phyloP scores from a whole-genome alignment of 1,139 yeast species.

The Yamadazyma buinensis region DNA sequence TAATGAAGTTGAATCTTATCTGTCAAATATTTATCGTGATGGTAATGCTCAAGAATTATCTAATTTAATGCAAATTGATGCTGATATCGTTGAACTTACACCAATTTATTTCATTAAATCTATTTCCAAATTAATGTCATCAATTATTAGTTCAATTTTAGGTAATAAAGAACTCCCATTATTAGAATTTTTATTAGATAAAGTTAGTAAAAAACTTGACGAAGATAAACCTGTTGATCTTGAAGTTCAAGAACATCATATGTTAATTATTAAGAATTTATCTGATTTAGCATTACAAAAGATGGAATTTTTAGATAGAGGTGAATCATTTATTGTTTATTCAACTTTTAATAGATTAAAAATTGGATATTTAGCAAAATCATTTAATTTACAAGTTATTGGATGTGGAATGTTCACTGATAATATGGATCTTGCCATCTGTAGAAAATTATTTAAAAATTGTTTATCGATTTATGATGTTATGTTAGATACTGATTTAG shows the following conservation, averaged over 20 bases:
- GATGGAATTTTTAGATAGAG: conserved; percentile 42
- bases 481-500: conserved; percentile 44
- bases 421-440: conserved; percentile 30
- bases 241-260: conserved; percentile 22
- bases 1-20: conserved; percentile 34
- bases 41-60: conserved; percentile 19
- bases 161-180: conserved; percentile 22
- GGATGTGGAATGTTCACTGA: conserved; percentile 44
- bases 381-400: conserved; percentile 37
- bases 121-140: conserved; percentile 36
- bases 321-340: conserved; percentile 43
- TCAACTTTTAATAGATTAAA: conserved; percentile 37
- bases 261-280: conserved; percentile 28
- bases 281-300: conserved; percentile 36
- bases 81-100: conserved; percentile 28
- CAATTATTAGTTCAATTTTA: conserved; percentile 29
- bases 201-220: conserved; percentile 22
- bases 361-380: conserved; percentile 40
- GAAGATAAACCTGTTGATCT: conserved; percentile 13
- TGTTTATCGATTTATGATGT: conserved; percentile 39
- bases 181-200: conserved; percentile 27
- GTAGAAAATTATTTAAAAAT: conserved; percentile 33
- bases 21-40: conserved; percentile 20
- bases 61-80: conserved; percentile 25
- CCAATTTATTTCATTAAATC: conserved; percentile 47